Evolutionary conservation across 2,329 filamentous ascomycete genomes (phyloP).

Genomic region (Beauveria caledonica): DNA sequence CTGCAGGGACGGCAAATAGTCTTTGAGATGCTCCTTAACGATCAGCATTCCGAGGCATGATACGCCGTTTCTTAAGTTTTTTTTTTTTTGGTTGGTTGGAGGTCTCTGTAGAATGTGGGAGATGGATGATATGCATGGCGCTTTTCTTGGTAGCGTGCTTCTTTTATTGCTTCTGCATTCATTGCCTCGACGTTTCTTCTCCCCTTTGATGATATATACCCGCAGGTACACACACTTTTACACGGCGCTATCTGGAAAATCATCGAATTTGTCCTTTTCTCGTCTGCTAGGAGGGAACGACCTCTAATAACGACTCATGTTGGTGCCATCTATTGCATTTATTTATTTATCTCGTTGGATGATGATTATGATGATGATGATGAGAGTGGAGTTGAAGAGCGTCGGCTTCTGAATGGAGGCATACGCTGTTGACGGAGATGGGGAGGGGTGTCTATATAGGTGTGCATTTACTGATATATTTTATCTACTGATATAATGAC

Average conservation of each 20-base stretch:
- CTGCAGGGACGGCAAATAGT: conserved; percentile 77
- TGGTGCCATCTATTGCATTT: not conserved
- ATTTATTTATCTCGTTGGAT: not conserved
- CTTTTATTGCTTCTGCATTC: not conserved
- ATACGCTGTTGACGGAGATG: not conserved
- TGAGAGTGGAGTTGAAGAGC: too few species aligned
- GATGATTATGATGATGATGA: too few species aligned
- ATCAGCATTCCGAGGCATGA: conserved; percentile 57
- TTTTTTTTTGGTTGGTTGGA: not conserved
- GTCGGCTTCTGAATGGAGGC: too few species aligned
- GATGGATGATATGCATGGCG: not conserved
- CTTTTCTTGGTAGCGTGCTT: not conserved
- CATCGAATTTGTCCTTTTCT: not conserved
- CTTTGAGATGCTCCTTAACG: conserved; percentile 85
- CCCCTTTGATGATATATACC: not conserved
- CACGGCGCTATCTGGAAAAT: not conserved
- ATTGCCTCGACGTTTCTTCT: not conserved
- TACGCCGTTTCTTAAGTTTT: not conserved
- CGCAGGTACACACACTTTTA: not conserved
- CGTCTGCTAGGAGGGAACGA: not conserved
- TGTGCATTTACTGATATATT: not conserved
- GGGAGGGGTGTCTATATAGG: not conserved
- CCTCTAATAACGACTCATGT: not conserved
- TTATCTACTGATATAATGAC: too few species aligned
- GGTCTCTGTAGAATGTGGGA: not conserved